phyloP scores from a whole-genome alignment of 2,329 filamentous ascomycete species.

The Huntiella abstrusa region DNA sequence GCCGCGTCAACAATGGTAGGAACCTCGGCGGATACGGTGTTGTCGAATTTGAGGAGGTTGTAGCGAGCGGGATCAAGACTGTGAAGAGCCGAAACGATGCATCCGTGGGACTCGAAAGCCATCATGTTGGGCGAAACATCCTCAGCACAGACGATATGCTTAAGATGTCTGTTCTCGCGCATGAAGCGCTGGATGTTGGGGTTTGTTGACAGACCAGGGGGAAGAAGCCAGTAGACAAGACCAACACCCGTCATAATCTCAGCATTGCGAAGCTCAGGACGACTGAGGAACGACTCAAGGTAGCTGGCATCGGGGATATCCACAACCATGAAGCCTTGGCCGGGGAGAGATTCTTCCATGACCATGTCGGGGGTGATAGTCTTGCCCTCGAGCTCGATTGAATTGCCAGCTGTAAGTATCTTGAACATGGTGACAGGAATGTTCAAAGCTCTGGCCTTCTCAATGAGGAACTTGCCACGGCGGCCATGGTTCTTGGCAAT shows the following conservation, averaged over 20 bases:
- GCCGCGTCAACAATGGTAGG: slow-evolving; percentile 1
- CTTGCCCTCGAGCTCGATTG: slow-evolving; percentile 39
- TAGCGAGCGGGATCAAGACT: slow-evolving; percentile 59
- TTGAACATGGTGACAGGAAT: slow-evolving; percentile 40
- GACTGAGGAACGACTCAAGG: slow-evolving; percentile 46
- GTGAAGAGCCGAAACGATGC: slow-evolving; percentile 48
- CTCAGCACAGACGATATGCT: slow-evolving; percentile 60
- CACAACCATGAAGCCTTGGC: slow-evolving; percentile 58
- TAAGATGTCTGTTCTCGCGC: slow-evolving; percentile 34
- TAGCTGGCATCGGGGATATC: slow-evolving; percentile 59
- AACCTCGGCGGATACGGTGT: slow-evolving; percentile 20
- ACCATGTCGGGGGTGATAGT: slow-evolving; percentile 77
- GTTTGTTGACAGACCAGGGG: slow-evolving; percentile 45
- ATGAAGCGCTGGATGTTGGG: slow-evolving; percentile 51
- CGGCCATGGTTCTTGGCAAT: slow-evolving; percentile 59
- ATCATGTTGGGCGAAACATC: slow-evolving; percentile 63
- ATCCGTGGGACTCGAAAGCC: slow-evolving; percentile 45
- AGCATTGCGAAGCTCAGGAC: slow-evolving; percentile 50
- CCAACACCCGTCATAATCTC: slow-evolving; percentile 45
- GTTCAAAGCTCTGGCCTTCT: slow-evolving; percentile 44
- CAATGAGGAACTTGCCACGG: slow-evolving; percentile 61
- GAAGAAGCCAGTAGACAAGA: slow-evolving; percentile 66
- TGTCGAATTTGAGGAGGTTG: slow-evolving; percentile 46
- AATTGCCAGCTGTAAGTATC: slow-evolving; percentile 41
- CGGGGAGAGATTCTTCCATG: slow-evolving; percentile 44